phyloP scores from a whole-genome alignment of 768 basidiomycete species.

The Mycena kentingensis region DNA sequence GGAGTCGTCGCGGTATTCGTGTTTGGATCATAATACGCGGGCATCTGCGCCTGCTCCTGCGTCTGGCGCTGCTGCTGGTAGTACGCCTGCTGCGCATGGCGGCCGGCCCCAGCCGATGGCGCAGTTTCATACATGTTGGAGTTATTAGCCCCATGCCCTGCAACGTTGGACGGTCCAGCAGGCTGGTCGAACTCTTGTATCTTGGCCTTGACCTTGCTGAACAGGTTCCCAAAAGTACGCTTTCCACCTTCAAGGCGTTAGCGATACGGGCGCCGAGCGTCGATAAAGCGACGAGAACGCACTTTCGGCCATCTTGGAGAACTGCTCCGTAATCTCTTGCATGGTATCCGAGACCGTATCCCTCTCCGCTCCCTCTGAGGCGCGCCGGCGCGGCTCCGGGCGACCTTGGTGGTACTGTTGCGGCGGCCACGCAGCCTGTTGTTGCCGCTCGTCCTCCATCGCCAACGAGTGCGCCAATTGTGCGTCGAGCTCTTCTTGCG shows the following conservation, averaged over 20 bases:
- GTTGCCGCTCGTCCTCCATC: constrained; percentile 58
- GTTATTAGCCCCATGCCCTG: constrained; percentile 23
- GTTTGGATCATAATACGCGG: constrained; percentile 41
- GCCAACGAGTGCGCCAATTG: constrained; percentile 73
- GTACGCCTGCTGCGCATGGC: constrained; percentile 15
- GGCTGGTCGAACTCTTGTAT: constrained; percentile 77
- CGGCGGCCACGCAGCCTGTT: constrained; percentile 39
- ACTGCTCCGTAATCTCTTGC: constrained; percentile 72
- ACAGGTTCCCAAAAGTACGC: constrained; percentile 70
- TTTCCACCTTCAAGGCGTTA: no score
- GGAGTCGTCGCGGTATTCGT: constrained; percentile 1
- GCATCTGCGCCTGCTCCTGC: constrained; percentile 24
- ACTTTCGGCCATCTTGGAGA: constrained; percentile 81
- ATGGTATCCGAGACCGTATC: no score
- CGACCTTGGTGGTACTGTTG: constrained; percentile 19
- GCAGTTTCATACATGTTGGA: neutral
- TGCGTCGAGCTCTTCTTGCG: constrained; percentile 77
- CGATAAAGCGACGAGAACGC: neutral
- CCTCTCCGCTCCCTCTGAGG: constrained; percentile 31
- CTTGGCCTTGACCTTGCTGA: constrained; percentile 82
- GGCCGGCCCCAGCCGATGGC: constrained; percentile 3
- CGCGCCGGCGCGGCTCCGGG: constrained; percentile 13
- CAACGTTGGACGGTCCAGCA: neutral
- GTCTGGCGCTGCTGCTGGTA: constrained; percentile 14
- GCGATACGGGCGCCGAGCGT: neutral